phyloP scores from a whole-genome alignment of 345 rosid genomes.

The Heritiera fomes region DNA sequence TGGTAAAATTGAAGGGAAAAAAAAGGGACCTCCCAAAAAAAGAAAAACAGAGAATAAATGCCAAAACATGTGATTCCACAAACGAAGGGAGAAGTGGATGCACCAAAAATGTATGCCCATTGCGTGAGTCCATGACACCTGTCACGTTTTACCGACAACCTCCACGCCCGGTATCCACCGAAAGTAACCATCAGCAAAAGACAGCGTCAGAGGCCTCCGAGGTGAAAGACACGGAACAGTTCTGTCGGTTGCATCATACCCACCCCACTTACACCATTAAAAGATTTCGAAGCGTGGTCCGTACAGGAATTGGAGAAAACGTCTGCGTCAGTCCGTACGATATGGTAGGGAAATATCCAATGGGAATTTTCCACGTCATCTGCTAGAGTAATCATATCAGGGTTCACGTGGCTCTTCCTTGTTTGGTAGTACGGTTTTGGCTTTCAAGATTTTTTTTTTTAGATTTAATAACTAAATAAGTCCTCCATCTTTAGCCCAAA shows the following conservation, averaged over 20 bases:
- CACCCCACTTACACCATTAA: conserved; percentile 18
- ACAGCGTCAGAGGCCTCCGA: background rate
- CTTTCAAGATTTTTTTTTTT: background rate
- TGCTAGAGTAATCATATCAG: background rate
- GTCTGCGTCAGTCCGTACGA: conserved; percentile 33
- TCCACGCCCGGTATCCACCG: conserved; percentile 45
- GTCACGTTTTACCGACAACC: conserved; percentile 44
- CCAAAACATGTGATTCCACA: conserved; percentile 34
- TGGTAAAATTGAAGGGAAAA: conserved; percentile 37
- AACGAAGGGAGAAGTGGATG: conserved; percentile 22
- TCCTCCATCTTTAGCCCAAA: too few relatives aligned
- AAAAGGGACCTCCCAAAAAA: conserved; percentile 32
- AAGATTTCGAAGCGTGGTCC: conserved; percentile 19
- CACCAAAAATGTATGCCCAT: conserved; percentile 36
- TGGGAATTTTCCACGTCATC: conserved; percentile 17
- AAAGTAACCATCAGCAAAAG: conserved; percentile 19
- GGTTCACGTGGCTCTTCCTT: conserved; percentile 44
- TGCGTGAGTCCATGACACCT: conserved; percentile 40
- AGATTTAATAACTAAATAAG: too few relatives aligned
- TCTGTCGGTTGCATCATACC: conserved; percentile 61
- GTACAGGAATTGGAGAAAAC: conserved; percentile 31
- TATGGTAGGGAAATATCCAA: background rate
- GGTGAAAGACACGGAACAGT: conserved; percentile 49
- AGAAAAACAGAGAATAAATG: conserved; percentile 47
- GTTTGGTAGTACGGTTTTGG: conserved; percentile 25